Evolutionary conservation across 768 basidiomycete genomes (phyloP).

Genomic region (Trametes cinnabarina): DNA sequence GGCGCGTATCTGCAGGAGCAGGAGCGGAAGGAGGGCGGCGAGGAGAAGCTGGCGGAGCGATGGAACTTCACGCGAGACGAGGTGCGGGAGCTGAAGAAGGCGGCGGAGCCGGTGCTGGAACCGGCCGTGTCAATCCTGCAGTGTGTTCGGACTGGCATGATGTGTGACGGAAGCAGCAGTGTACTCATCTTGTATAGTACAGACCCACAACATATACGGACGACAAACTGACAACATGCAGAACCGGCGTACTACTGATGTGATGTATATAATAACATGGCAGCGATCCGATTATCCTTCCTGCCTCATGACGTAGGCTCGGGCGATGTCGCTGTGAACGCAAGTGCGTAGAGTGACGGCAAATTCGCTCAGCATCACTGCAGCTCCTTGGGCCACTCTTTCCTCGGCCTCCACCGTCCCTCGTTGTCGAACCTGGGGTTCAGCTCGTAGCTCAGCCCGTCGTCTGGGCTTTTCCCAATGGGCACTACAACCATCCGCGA

Average conservation of each 20-base stretch:
- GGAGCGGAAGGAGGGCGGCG: slow-evolving; percentile 28
- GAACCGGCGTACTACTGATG: too few species aligned
- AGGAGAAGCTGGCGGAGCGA: slow-evolving; percentile 23
- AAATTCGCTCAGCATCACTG: slow-evolving; percentile 47
- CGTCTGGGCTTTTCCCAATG: slow-evolving; percentile 50
- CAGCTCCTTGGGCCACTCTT: slow-evolving; percentile 69
- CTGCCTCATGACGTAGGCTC: background rate
- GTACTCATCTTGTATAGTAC: slow-evolving; percentile 1
- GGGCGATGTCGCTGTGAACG: too few species aligned
- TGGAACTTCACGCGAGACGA: slow-evolving; percentile 31
- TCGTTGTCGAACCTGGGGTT: slow-evolving; percentile 74
- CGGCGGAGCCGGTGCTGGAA: background rate
- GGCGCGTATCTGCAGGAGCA: slow-evolving; percentile 7
- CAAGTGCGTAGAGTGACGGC: too few species aligned
- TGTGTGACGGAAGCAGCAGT: too few species aligned
- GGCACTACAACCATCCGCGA: slow-evolving; percentile 38
- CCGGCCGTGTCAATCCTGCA: background rate
- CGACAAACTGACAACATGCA: too few species aligned
- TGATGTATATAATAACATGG: too few species aligned
- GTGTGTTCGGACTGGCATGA: background rate
- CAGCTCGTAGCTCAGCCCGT: slow-evolving; percentile 61
- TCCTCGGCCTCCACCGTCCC: slow-evolving; percentile 63
- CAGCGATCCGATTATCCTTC: too few species aligned
- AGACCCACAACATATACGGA: background rate
- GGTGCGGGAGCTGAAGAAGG: slow-evolving; percentile 16